Evolutionary conservation across 208 protist species (phyloP), one percentile per base, ranked within the genome.

Genomic region (Crithidia sp.): DNA sequence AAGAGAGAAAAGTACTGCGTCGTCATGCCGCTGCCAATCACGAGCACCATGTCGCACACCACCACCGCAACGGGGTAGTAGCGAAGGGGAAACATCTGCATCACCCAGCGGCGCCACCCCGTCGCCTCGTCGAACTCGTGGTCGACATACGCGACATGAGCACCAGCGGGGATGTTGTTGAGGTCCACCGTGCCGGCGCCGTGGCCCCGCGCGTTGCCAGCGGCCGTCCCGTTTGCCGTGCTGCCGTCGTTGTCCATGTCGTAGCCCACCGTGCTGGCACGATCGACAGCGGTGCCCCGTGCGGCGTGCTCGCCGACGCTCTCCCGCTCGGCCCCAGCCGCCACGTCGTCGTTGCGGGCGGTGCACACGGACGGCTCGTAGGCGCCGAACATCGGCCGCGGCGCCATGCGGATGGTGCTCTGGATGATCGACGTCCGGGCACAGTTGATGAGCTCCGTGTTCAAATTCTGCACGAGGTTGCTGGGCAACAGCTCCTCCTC

Each of bases 1-100:
- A 93, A 93, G 5, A 93, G 78, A 0, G 81, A 71, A 50, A 93
- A 89, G 77, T 93, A 93, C 76, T 86, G 81, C 55, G 80, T 91
- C 36, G 84, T 93, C 86, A 93, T 90, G 74, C 88, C 88, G 56
- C 84, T 91, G 52, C 88, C 85, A 45, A 91, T 39, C 4, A 82
- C 66, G 36, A 86, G 55, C 2, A 93, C 41, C 10, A 89, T 19
- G 71, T 91, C 88, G 45, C 71, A 71, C 16, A 83, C 14, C 0
- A 83, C 84, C 19, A 93, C 54, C 16, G 78, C 54, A 19, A 84
- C 43, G 0, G 88, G 88, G 59, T 90, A 93, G 40, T 63, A 49
- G 43, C 70, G 72, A n/a, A 93, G 58, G 7, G 85, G 88, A 19
- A 93, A 61, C 49, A 64, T 69, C 37, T 75, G 50, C 78, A 89